These are phyloP conservation scores for Botrytis aclada DNA, from an alignment of 2,329 filamentous ascomycete species.

Conservation along the genomic window DNA sequence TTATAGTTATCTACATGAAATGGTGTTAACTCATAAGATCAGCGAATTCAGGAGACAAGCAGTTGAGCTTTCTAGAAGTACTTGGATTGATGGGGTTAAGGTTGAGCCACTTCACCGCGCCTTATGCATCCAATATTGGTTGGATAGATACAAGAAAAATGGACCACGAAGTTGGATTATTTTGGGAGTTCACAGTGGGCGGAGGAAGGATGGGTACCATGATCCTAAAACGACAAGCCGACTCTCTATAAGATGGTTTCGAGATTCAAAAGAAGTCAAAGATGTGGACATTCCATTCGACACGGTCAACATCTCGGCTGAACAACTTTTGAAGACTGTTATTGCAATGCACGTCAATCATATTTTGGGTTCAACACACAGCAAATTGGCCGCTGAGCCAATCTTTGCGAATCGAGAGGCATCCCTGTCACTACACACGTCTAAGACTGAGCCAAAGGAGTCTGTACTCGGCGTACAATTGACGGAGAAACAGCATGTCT, in stretches of 20 bases:
- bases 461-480: slow-evolving; percentile 69
- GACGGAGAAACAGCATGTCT: slow-evolving; percentile 57
- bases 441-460: slow-evolving; percentile 59
- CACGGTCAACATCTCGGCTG: slow-evolving; percentile 65
- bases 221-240: slow-evolving; percentile 50
- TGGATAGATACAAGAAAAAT: slow-evolving; percentile 52
- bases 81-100: slow-evolving; percentile 75
- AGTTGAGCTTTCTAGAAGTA: slow-evolving; percentile 60
- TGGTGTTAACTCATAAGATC: slow-evolving; percentile 87
- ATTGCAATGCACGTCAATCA: slow-evolving; percentile 72
- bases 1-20: slow-evolving; percentile 83
- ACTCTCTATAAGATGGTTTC: slow-evolving; percentile 75
- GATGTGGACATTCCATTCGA: slow-evolving; percentile 67
- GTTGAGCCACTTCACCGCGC: slow-evolving; percentile 78
- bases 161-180: slow-evolving; percentile 87
- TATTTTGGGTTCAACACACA: slow-evolving; percentile 65
- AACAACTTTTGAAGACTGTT: slow-evolving; percentile 68
- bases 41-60: slow-evolving; percentile 78
- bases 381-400: slow-evolving; percentile 55
- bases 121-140: slow-evolving; percentile 90
- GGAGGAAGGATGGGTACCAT: slow-evolving; percentile 42
- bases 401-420: slow-evolving; percentile 62
- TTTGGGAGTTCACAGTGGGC: slow-evolving; percentile 72
- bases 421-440: slow-evolving; percentile 55
- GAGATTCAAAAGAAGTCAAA: slow-evolving; percentile 72